Evolutionary conservation across 2,329 filamentous ascomycete species (phyloP).

Genomic region (Beauveria rudraprayagi): DNA sequence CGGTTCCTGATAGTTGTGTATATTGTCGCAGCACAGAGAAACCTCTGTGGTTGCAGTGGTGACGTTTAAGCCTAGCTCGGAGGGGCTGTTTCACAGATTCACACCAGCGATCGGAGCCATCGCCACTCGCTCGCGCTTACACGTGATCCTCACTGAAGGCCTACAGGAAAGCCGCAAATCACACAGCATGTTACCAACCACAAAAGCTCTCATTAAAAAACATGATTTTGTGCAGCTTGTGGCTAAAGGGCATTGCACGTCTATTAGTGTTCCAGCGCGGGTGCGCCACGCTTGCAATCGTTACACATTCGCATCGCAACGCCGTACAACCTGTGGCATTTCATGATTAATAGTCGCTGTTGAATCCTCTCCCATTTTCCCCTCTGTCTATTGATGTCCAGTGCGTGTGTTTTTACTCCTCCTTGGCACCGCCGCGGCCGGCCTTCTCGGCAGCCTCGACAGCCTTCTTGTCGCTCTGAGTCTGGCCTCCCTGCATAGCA

Average conservation of each 20-base stretch:
- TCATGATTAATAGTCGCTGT: not conserved
- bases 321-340: not conserved
- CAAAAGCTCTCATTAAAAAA: not conserved
- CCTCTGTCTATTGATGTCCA: not conserved
- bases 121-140: conserved; percentile 1
- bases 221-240: not conserved
- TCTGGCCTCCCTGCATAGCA: conserved; percentile 61
- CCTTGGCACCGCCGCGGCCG: conserved; percentile 62
- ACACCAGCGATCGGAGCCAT: not conserved
- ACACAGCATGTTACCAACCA: not conserved
- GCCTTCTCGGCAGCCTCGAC: conserved; percentile 73
- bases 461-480: conserved; percentile 88
- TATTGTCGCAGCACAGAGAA: not conserved
- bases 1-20: no score
- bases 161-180: not conserved
- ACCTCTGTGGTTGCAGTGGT: not conserved
- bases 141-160: not conserved
- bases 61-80: conserved; percentile 8
- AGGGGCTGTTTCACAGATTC: conserved; percentile 16
- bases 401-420: conserved; percentile 46
- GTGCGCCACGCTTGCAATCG: not conserved
- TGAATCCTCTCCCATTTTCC: not conserved
- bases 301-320: not conserved
- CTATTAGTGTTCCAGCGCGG: conserved; percentile 1
- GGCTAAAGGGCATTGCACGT: not conserved